Evolutionary conservation across 2,329 filamentous ascomycete genomes (phyloP), one percentile per base, ranked within the genome.

Genomic region (Dactylellina sp.): DNA sequence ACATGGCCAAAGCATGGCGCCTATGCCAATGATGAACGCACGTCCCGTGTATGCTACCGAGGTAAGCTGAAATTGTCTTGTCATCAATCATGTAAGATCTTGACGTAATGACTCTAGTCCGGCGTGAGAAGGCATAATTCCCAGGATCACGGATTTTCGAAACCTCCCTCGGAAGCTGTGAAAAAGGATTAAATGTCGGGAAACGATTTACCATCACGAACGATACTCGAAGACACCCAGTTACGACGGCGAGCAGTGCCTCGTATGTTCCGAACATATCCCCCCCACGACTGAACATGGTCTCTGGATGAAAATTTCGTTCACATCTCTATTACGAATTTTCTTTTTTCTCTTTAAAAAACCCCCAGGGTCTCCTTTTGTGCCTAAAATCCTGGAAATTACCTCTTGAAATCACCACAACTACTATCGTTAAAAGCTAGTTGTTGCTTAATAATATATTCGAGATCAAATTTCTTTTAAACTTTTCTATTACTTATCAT

Each of bases 401-500:
- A 40, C 37, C 37, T 40, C n/a, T 40, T 40, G 37, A 40, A 40
- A 32, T 32, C 37, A 4, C 37, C 37, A 40, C 37, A 4, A 4
- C 32, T 6, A 35, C 32, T 40, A 14, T 14, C n/a, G 37, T 14
- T 6, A 16, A 16, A 40, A 40, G 37, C 37, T 40, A 12, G 12
- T 40, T 16, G 37, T 16, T 40, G 37, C 14, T 40, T 40, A 40
- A 40, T 14, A 7, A 7, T 40, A 14, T 40, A 12, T 40, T 40
- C 37, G 37, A 35, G 44, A 59, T 76, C n/a, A 5, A 77, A 76
- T 78, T 78, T 77, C 75, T 79, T 77, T 76, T 78, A 32, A n/a
- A 4, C 28, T 32, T 9, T 32, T 32, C 9, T 32, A 32, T 4
- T 32, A 32, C 28, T 32, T 9, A 4, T 78, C 77, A 70, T 77